These are phyloP conservation scores for Sistotremastrum suecicum DNA, from an alignment of 768 basidiomycete species.

Conservation along the genomic window DNA sequence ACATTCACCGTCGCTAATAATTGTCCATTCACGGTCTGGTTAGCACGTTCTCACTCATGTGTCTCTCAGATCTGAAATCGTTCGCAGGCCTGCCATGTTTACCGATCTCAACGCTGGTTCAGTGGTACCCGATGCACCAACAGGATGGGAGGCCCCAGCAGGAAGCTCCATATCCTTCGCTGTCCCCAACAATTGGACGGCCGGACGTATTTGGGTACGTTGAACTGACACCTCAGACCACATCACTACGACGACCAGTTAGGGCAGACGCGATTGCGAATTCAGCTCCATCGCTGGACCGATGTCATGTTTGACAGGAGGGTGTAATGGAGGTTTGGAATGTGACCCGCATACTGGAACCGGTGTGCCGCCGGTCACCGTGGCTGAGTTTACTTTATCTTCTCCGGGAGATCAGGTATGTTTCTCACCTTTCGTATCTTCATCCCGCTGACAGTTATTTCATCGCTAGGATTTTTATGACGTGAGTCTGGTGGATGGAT, in stretches of 20 bases:
- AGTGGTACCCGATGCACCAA: slow-evolving; percentile 15
- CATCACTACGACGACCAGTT: background rate
- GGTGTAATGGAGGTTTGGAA: slow-evolving; percentile 25
- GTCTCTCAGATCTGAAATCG: background rate
- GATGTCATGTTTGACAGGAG: slow-evolving; percentile 23
- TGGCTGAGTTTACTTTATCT: slow-evolving; percentile 20
- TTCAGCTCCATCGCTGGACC: slow-evolving; percentile 21
- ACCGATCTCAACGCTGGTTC: slow-evolving; percentile 19
- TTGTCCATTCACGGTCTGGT: slow-evolving; percentile 31
- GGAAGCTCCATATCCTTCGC: slow-evolving; percentile 16
- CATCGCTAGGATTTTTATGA: background rate
- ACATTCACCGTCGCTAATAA: slow-evolving; percentile 29
- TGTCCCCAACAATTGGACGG: slow-evolving; percentile 25
- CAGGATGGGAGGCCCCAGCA: slow-evolving; percentile 19
- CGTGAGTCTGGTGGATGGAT: too few species aligned
- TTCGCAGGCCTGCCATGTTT: slow-evolving; percentile 14
- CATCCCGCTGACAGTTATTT: background rate
- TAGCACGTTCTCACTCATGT: background rate
- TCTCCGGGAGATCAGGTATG: too few species aligned
- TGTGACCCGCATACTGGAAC: slow-evolving; percentile 24
- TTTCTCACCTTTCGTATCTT: background rate
- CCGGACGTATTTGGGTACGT: slow-evolving; percentile 25
- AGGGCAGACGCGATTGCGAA: slow-evolving; percentile 26
- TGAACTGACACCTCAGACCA: background rate
- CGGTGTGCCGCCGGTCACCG: slow-evolving; percentile 20